Conservation (phyloP, 116 monocot species). For the Posidonia oceanica region DNA sequence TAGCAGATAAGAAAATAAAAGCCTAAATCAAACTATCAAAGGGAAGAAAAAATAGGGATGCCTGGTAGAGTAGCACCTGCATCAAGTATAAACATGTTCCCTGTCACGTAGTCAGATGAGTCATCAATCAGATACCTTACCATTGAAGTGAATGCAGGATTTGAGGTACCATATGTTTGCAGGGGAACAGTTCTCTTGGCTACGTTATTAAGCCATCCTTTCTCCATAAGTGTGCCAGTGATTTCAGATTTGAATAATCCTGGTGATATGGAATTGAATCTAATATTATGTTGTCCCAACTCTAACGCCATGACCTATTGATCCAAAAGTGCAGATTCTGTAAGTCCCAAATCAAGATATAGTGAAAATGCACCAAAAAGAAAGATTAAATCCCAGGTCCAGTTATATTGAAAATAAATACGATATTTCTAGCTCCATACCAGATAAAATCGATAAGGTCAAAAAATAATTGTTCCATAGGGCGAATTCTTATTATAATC, state of each 20-base stretch:
- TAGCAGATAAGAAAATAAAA: too few relatives aligned
- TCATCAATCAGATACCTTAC: constrained; percentile 46
- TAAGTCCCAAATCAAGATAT: not conserved
- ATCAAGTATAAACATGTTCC: constrained; percentile 55
- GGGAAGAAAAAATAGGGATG: constrained; percentile 63
- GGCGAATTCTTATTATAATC: too few relatives aligned
- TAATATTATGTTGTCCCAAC: constrained; percentile 31
- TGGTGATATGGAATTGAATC: constrained; percentile 62
- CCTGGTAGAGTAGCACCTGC: constrained; percentile 54
- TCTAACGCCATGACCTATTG: constrained; percentile 55
- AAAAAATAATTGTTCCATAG: too few relatives aligned
- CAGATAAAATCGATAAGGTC: too few relatives aligned
- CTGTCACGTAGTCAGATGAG: constrained; percentile 43
- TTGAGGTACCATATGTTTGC: constrained; percentile 19
- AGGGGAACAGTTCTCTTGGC: constrained; percentile 31
- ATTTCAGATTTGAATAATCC: constrained; percentile 69
- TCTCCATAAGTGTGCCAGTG: constrained; percentile 40
- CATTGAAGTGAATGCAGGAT: constrained; percentile 52
- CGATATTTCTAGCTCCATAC: too few relatives aligned
- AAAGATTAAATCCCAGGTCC: not conserved
- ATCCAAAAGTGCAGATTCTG: too few relatives aligned
- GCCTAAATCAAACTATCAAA: constrained; percentile 18
- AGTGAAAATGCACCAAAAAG: not conserved
- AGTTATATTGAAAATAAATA: not conserved
- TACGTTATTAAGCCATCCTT: constrained; percentile 40